Base-by-base conservation (phyloP, 2,329 filamentous ascomycete species). In the Cytospora mali region DNA sequence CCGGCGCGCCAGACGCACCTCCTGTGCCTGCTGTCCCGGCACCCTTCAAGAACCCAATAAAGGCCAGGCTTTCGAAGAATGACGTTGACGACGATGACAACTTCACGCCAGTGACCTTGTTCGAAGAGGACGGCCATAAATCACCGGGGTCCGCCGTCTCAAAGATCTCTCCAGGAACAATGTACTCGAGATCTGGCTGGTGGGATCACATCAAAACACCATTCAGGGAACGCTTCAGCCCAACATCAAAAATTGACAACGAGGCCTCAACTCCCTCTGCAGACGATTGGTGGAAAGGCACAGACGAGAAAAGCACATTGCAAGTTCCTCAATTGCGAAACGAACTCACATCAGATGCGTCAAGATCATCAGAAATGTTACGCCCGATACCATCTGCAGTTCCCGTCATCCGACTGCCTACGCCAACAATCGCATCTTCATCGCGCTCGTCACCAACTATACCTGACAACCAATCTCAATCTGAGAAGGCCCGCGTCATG, bases 181-280 rank as follows among this genome's bases (percentile, higher is more conserved):
- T 83, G 29, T 81, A 79, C 49, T 82, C 84, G 13, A 81, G 81
- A 61, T 88, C 88, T 28, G 90, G 90, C 23, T 93, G 90, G 89
- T 93, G 90, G 90, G 90, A 91, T 69, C 82, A 90, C 67, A 85
- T 93, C 61, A 88, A 84, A 9, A 90, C 89, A 1, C 90, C 90
- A 0, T 92, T 92, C 69, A 69, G 75, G 18, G 79, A 82, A 31
- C 69, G 81, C 25, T 75, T 78, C 53, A 76, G 75, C 53, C 75
- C 75, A 53, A 75, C 70, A 68, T 62, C 73, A 55, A 73, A 71
- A 59, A 58, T 55, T 66, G 31, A 70, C 66, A 63, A 71, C 53
- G 64, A 72, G 66, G 39, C 62, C 66, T 62, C 71, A 66, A 54
- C 71, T 68, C 49, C 67, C 1, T 27, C 67, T 31, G 73, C 70